Evolutionary conservation across 2,329 filamentous ascomycete genomes (phyloP), one percentile per base, ranked within the genome.

Genomic region (Sclerotinia spermophila): DNA sequence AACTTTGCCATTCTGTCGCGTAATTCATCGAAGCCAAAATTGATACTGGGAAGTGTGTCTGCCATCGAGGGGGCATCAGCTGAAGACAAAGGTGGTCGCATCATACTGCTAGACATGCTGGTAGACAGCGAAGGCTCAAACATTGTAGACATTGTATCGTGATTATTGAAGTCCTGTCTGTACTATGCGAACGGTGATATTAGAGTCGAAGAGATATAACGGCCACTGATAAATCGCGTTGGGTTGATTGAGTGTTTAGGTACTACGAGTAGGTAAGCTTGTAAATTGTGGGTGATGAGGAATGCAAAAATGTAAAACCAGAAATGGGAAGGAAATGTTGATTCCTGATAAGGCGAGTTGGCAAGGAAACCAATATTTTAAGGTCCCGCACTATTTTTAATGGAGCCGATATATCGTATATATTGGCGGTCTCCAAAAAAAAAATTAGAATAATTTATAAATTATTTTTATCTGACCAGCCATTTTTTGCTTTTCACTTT

Each of bases 1-100:
- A 99, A 99, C 74, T 92, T 93, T 68, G 90, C 87, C 96, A 99
- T 98, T 82, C 94, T 92, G 78, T 95, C 93, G 82, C 95, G 94
- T 79, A 99, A 83, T 76, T 97, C 93, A 77, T 98, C 94, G 81
- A 98, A 98, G 71, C 94, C 94, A 81, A 99, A 98, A 81, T 97
- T 94, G 81, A 97, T 92, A 79, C 87, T 92, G 48, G 96, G 96
- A 13, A 99, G 88, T 65, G 89, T 88, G 79, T 94, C 91, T 56
- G 90, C 90, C 83, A 92, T 88, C 10, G 90, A 92, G 21, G 89
- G 86, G 56, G 84, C 87, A 61, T 84, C 82, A 55, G 88, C 84
- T 42, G 86, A 84, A 73, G 87, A 82, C 24, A 87, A 86, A 74
- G 78, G 78, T 44, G 78, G 74, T 67, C 78, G 78, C 76, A 79